Conservation (phyloP, 306 rosid species). For the Sphenostylis stenocarpa region DNA sequence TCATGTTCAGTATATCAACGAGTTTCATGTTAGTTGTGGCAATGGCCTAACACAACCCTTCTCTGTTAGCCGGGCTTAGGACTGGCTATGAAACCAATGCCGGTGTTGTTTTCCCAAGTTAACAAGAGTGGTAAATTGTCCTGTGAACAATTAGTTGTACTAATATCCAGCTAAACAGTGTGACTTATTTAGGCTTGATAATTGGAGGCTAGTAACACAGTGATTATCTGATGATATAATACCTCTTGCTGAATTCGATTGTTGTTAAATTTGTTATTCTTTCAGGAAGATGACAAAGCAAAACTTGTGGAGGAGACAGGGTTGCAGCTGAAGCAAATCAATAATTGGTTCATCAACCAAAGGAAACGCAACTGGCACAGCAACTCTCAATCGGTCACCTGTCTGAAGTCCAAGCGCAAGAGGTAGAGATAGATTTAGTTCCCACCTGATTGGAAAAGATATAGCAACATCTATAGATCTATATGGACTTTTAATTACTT, state of each 20-base stretch:
- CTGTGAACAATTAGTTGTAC: background rate
- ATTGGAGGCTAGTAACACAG: no score
- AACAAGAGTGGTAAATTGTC: background rate
- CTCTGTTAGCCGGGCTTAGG: no score
- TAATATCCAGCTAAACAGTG: background rate
- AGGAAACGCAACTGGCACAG: slow-evolving; percentile 99
- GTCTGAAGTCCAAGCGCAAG: slow-evolving; percentile 98
- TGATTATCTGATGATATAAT: background rate
- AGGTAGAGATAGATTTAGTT: slow-evolving; percentile 47
- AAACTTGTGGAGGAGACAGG: slow-evolving; percentile 99
- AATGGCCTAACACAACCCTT: no score
- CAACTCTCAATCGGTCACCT: slow-evolving; percentile 89
- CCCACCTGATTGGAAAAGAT: background rate
- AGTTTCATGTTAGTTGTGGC: no score
- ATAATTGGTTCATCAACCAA: slow-evolving; percentile 98
- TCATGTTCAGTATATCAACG: background rate
- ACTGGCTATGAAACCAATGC: no score
- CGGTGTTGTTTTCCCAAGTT: background rate
- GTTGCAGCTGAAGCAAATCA: slow-evolving; percentile 95
- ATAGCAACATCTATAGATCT: background rate
- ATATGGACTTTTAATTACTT: slow-evolving; percentile 31
- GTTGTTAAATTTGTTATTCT: background rate
- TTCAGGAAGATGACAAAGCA: slow-evolving; percentile 97
- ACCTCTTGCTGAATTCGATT: background rate
- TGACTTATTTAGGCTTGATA: background rate